Evolutionary conservation across 352 stramenopile species (phyloP), one percentile per base, ranked within the genome.

Genomic region (Phytophthora capsici): DNA sequence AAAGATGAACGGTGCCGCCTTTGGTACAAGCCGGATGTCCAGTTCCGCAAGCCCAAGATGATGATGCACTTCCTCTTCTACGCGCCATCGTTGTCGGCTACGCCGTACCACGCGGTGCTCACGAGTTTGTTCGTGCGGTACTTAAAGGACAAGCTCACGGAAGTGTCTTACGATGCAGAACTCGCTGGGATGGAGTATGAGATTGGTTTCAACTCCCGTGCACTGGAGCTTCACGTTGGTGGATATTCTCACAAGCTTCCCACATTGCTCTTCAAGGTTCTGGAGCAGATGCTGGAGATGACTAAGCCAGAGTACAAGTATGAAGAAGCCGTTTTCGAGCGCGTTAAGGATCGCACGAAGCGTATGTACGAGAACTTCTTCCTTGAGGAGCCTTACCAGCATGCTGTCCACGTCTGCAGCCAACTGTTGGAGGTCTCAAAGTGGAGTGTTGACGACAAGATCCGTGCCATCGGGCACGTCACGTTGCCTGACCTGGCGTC

Each of bases 231-330:
- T 2, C 81, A 89, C 38, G 79, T 97, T 0, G 86, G 80, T 25
- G 93, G 93, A 6, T 98, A 95, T 75, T 96, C 86, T 51, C 86
- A 98, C 59, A 98, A 98, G 61, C 81, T 96, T 4, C 69, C 85
- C n/a, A 70, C 82, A 13, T 78, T 98, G 38, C 63, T 97, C 0
- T 71, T 86, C 19, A 83, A 94, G 41, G 82, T 91, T 5, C 69
- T 97, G 28, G 60, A 80, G 3, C 63, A 78, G 17, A 69, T 91
- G 57, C 51, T 82, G 28, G 67, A 59, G 6, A 83, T 90, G 75
- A 78, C 79, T 0, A 74, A 70, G n/a, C 34, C 70, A 9, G 59
- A 47, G n/a, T 86, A 91, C 49, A 51, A 59, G 3, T 80, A 94
- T n/a, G 73, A 84, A 16, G 66, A 86, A 9, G 74, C 82, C 12